Evolutionary conservation across 179 eudicot species (phyloP), one percentile per base, ranked within the genome.

Genomic region (Pouteria campechiana): DNA sequence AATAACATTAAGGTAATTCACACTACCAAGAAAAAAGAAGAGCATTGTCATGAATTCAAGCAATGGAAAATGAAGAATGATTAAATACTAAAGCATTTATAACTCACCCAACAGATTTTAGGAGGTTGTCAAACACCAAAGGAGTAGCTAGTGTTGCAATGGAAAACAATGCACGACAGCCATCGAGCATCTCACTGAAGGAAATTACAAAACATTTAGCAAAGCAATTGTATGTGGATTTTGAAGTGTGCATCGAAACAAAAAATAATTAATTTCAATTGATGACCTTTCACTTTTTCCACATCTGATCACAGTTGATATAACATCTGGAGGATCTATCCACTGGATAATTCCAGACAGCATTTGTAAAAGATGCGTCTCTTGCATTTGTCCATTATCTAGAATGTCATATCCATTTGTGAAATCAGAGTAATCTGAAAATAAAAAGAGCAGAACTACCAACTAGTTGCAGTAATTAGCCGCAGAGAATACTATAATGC

Each of bases 111-210:
- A 79, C 48, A 55, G 92, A 74, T 44, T 75, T 82, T 53, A 87
- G 62, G 46, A 92, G 82, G 37, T 52, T 64, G 60, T 92, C 94
- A 72, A 82, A 92, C 44, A 55, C 54, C 41, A 63, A 29, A 18
- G 96, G 92, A 13, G 75, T 75, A 47, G 87, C 72, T 64, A 87
- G 70, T 44, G 88, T 72, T 20, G 96, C 88, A 46, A 92, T 58
- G 24, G 88, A 77, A 60, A 87, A 50, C 52, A 92, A 68, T 50
- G 94, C 92, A 50, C 99, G 96, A 52, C 99, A 92, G 35, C 96
- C 99, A 77, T 92, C 99, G 57, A 92, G 88, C 83, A 92, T 68
- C 81, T 92, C 96, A 78, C 96, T 92, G 77, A 39, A 59, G 41
- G 45, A 38, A 47, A 28, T 6, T 2, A 47, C 16, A 23, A 21